These are phyloP conservation scores for Fistulifera pelliculosa DNA, from an alignment of 108 stramenopile species.

Conservation along the genomic window DNA sequence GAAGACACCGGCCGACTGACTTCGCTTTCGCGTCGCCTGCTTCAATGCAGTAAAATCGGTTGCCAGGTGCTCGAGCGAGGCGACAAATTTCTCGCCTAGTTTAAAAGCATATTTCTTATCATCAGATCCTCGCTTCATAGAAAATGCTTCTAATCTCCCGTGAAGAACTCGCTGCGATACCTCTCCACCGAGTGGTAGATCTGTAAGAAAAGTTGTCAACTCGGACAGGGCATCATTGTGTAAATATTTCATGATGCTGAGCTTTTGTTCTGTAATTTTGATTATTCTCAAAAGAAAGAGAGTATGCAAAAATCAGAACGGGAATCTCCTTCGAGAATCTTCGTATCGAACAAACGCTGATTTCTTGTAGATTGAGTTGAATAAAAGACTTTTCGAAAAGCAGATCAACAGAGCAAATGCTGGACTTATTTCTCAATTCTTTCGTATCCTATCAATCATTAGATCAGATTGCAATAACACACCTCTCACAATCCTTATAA, in stretches of 20 bases:
- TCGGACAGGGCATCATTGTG: slow-evolving; percentile 66
- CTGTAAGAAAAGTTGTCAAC: slow-evolving; percentile 60
- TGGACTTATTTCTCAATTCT: too few species aligned
- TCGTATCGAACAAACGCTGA: too few species aligned
- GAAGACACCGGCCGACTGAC: slow-evolving; percentile 6
- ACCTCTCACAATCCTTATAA: too few species aligned
- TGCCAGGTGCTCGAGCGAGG: slow-evolving; percentile 49
- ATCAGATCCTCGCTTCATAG: slow-evolving; percentile 71
- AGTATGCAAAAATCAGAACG: too few species aligned
- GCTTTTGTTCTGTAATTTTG: background rate
- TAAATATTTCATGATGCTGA: slow-evolving; percentile 63
- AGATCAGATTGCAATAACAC: too few species aligned
- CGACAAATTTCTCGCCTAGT: slow-evolving; percentile 63
- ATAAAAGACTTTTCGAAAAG: too few species aligned
- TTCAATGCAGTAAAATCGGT: slow-evolving; percentile 24
- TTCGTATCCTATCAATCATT: too few species aligned
- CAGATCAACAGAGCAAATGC: too few species aligned
- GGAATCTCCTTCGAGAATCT: too few species aligned
- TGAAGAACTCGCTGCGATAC: slow-evolving; percentile 60
- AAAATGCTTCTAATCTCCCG: slow-evolving; percentile 77
- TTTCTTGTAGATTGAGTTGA: too few species aligned
- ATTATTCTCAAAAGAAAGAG: too few species aligned
- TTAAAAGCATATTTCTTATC: slow-evolving; percentile 80
- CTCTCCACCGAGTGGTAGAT: slow-evolving; percentile 29
- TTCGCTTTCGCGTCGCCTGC: slow-evolving; percentile 10